Conservation (phyloP, 805 yeast genomes). For the Cephaloascus albidus region DNA sequence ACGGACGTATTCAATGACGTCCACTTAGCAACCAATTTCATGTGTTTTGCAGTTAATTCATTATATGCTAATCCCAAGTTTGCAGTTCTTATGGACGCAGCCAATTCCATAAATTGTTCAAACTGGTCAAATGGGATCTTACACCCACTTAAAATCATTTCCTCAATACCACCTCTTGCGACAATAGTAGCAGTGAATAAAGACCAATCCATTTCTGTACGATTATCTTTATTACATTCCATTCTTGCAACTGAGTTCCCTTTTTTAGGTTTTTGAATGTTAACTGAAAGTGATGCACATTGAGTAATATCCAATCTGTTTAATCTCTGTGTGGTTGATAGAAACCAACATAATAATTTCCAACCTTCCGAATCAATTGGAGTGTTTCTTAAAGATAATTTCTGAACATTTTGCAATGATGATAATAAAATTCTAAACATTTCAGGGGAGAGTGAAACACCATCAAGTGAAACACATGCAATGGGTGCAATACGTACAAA, state of each 20-base stretch:
- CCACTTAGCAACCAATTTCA: conserved; percentile 52
- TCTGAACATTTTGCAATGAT: conserved; percentile 63
- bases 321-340: conserved; percentile 51
- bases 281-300: conserved; percentile 39
- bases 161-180: conserved; percentile 70
- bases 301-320: conserved; percentile 66
- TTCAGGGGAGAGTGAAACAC: conserved; percentile 61
- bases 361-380: conserved; percentile 67
- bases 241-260: conserved; percentile 18
- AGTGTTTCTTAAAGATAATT: conserved; percentile 71
- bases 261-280: conserved; percentile 22
- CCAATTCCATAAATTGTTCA: conserved; percentile 43
- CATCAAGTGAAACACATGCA: conserved; percentile 67
- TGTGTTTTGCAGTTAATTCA: conserved; percentile 51
- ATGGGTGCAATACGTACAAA: conserved; percentile 82
- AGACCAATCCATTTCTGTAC: conserved; percentile 81
- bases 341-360: conserved; percentile 68
- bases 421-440: conserved; percentile 71
- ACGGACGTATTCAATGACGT: conserved; percentile 34
- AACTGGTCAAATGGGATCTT: conserved; percentile 47
- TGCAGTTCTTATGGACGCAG: conserved; percentile 42
- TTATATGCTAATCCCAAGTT: conserved; percentile 75
- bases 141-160: conserved; percentile 71
- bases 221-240: conserved; percentile 38
- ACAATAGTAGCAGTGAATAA: conserved; percentile 61